Evolutionary conservation across 495 filamentous ascomycete genomes (phyloP).

Genomic region (Hypoxylon fuscum): DNA sequence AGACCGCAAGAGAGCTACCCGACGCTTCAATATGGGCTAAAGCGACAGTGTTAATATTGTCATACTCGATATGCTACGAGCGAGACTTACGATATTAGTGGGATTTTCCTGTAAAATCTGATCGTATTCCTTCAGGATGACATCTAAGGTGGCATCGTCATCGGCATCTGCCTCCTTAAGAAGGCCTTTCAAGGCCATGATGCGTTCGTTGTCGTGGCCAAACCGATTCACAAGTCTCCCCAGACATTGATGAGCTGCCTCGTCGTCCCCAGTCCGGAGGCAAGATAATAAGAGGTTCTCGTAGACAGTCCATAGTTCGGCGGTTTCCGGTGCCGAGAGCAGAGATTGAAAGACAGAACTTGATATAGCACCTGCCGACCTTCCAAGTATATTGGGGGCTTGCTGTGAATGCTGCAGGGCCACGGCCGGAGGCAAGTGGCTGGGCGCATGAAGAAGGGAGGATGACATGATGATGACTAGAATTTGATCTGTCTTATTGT

Average conservation of each 20-base stretch:
- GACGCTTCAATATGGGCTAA: conserved; percentile 86
- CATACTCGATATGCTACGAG: background rate
- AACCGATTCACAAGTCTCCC: conserved; percentile 80
- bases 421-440: conserved; percentile 56
- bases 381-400: conserved; percentile 72
- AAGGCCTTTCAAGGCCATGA: conserved; percentile 82
- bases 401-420: conserved; percentile 80
- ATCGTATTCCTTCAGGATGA: conserved; percentile 79
- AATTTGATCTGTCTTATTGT: too few relatives aligned
- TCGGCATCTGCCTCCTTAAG: conserved; percentile 85
- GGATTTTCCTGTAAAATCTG: conserved; percentile 75
- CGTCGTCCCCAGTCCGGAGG: conserved; percentile 85
- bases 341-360: conserved; percentile 61
- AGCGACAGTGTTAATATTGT: conserved; percentile 29
- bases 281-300: conserved; percentile 88
- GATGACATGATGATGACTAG: conserved; percentile 52
- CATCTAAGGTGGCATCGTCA: conserved; percentile 67
- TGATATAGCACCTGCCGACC: conserved; percentile 55
- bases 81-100: conserved; percentile 75
- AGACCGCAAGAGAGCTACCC: conserved; percentile 79
- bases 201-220: conserved; percentile 79
- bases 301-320: conserved; percentile 80
- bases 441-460: conserved; percentile 59
- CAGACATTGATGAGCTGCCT: conserved; percentile 76
- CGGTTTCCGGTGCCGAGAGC: conserved; percentile 69